A percentile compares a stretch with the other conserved stretches of the same genome.
Evolutionary conservation across 176 grass and related monocot species (phyloP).

Genomic region (Pharus latifolius): DNA sequence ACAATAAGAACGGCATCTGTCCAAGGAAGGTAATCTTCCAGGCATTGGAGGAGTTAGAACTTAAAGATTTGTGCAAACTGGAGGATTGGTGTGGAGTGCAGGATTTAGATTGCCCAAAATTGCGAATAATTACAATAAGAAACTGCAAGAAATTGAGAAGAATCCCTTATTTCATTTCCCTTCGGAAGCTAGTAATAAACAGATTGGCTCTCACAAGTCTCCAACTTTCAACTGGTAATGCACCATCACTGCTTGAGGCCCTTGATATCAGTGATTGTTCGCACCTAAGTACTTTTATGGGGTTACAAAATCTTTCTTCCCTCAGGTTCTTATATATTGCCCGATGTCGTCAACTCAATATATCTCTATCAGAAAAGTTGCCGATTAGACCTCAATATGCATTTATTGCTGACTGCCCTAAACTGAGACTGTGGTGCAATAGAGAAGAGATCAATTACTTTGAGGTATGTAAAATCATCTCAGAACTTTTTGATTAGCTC

Average conservation of each 20-base stretch:
- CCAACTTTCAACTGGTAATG: neutral
- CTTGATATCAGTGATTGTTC: constrained; percentile 1
- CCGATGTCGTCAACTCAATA: neutral
- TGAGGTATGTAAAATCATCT: constrained; percentile 10
- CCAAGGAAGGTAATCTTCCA: neutral
- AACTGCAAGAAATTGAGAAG: constrained; percentile 1
- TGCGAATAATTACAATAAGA: constrained; percentile 4
- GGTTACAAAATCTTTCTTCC: neutral
- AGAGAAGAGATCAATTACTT: constrained; percentile 7
- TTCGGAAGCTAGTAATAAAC: neutral
- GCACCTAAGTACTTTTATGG: neutral
- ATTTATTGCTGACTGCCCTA: constrained; percentile 10
- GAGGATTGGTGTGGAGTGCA: neutral
- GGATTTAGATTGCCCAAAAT: constrained; percentile 17
- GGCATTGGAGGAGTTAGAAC: neutral
- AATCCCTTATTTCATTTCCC: neutral
- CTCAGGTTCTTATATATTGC: constrained; percentile 4
- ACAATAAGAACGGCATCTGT: neutral
- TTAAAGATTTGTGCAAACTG: neutral
- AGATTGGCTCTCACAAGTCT: neutral
- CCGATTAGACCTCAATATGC: neutral
- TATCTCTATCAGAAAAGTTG: neutral
- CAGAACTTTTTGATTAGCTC: neutral
- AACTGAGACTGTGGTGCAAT: constrained; percentile 14
- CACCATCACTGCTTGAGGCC: neutral